Evolutionary conservation across 352 stramenopile species (phyloP).

Genomic region (Elongisporangium undulatum): DNA sequence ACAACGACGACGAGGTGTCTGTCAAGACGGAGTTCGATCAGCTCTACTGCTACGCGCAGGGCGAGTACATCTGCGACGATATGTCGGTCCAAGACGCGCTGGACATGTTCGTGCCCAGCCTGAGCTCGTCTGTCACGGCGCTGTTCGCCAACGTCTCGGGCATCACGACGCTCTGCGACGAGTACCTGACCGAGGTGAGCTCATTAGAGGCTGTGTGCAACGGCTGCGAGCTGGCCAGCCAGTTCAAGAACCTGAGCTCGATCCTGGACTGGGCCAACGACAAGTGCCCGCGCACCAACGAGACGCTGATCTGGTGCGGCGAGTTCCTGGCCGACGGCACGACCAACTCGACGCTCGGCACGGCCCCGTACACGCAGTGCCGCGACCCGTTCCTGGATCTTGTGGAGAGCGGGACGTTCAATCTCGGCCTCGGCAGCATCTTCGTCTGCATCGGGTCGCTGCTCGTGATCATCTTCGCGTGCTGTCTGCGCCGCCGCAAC

Average conservation of each 20-base stretch:
- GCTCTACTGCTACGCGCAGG: conserved; percentile 72
- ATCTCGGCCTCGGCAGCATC: conserved; percentile 30
- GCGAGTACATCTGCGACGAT: conserved; percentile 64
- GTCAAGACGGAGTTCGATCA: conserved; percentile 63
- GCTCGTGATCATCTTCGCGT: conserved; percentile 42
- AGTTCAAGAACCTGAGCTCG: conserved; percentile 61
- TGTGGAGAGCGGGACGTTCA: conserved; percentile 30
- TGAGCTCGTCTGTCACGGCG: conserved; percentile 23
- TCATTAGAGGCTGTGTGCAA: conserved; percentile 39
- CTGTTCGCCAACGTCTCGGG: conserved; percentile 41
- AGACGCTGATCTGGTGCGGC: conserved; percentile 60
- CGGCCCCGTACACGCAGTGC: conserved; percentile 44
- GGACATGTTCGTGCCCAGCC: conserved; percentile 39
- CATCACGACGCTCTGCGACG: conserved; percentile 53
- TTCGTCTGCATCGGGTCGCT: conserved; percentile 31
- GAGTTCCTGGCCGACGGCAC: conserved; percentile 33
- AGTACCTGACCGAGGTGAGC: conserved; percentile 26
- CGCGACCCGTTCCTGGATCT: conserved; percentile 40
- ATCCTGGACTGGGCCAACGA: conserved; percentile 80
- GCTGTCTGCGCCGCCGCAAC: conserved; percentile 29
- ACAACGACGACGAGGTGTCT: conserved; percentile 31
- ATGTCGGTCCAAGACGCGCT: conserved; percentile 47
- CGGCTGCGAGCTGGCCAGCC: conserved; percentile 41
- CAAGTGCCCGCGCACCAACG: conserved; percentile 55
- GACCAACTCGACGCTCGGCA: conserved; percentile 23